Conservation (phyloP, 306 rosid species). For the Pueraria montana region DNA sequence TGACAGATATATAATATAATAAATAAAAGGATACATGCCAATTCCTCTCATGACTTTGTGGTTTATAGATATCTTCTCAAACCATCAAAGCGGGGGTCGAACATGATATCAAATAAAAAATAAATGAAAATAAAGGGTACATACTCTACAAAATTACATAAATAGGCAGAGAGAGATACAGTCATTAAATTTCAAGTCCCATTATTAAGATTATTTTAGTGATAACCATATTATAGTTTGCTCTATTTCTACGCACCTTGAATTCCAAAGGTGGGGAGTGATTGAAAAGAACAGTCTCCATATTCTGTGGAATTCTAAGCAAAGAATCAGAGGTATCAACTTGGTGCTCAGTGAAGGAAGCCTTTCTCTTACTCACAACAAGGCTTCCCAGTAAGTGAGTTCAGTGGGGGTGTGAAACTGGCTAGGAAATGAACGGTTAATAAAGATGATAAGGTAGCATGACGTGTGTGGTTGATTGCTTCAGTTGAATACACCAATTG, state of each 20-base stretch:
- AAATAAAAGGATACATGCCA: too few relatives aligned
- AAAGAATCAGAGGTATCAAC: not conserved
- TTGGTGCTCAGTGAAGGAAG: constrained; percentile 12
- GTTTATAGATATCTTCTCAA: too few relatives aligned
- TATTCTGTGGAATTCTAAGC: constrained; percentile 18
- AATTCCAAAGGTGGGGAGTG: constrained; percentile 44
- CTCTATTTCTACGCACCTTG: constrained; percentile 51
- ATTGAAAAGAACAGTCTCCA: constrained; percentile 57
- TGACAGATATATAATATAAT: not conserved
- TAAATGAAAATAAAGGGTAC: not conserved
- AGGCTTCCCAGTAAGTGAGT: not conserved
- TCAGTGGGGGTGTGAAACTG: constrained; percentile 4
- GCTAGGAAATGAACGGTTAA: constrained; percentile 45
- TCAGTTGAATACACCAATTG: not conserved
- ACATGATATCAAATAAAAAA: too few relatives aligned
- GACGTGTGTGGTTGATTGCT: constrained; percentile 30
- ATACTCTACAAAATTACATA: not conserved
- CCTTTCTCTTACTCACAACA: constrained; percentile 12
- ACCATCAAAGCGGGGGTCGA: too few relatives aligned
- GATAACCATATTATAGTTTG: not conserved
- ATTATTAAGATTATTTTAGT: not conserved
- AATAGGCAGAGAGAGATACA: not conserved
- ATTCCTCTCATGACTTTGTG: too few relatives aligned
- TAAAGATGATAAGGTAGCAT: constrained; percentile 44
- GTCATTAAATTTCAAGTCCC: not conserved